phyloP scores from a whole-genome alignment of 2,329 filamentous ascomycete species.

The Berkeleyomyces basicola region DNA sequence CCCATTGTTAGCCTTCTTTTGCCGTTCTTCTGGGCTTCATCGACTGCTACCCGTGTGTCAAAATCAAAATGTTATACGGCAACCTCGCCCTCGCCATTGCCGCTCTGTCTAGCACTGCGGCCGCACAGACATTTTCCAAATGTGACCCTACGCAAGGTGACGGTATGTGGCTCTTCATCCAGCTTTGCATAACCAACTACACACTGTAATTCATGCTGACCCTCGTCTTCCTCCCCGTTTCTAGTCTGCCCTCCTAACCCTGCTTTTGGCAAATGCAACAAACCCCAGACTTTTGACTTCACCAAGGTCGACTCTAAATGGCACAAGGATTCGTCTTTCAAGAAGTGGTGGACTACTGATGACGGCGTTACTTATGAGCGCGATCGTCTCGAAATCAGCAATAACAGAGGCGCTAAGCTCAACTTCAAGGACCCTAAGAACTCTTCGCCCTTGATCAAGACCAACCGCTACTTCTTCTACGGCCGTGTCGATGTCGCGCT shows the following conservation, averaged over 20 bases:
- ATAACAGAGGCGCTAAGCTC: constrained; percentile 20
- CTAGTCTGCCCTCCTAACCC: constrained; percentile 43
- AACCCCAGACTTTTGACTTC: constrained; percentile 44
- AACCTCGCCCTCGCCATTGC: constrained; percentile 22
- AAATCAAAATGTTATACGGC: constrained; percentile 24
- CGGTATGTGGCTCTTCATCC: constrained; percentile 10
- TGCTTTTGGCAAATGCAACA: constrained; percentile 32
- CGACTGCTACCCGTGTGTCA: no score
- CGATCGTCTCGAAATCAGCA: constrained; percentile 18
- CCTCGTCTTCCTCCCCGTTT: neutral
- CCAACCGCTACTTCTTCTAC: constrained; percentile 73
- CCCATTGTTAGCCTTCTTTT: no score
- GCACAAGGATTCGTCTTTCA: constrained; percentile 15
- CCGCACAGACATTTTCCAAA: constrained; percentile 38
- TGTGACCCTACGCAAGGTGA: constrained; percentile 30
- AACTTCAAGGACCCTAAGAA: constrained; percentile 42
- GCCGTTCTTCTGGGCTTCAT: no score
- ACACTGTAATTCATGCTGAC: neutral
- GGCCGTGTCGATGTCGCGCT: constrained; percentile 54
- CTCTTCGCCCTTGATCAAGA: constrained; percentile 42
- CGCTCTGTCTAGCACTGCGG: constrained; percentile 31
- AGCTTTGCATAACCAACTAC: neutral
- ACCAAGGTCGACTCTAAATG: constrained; percentile 36
- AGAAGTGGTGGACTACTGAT: constrained; percentile 19
- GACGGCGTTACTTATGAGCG: constrained; percentile 21